A percentile compares a stretch with the other conserved stretches of the same genome.
phyloP scores from a whole-genome alignment of 2,329 filamentous ascomycete species.

The Elsinoe batatas region DNA sequence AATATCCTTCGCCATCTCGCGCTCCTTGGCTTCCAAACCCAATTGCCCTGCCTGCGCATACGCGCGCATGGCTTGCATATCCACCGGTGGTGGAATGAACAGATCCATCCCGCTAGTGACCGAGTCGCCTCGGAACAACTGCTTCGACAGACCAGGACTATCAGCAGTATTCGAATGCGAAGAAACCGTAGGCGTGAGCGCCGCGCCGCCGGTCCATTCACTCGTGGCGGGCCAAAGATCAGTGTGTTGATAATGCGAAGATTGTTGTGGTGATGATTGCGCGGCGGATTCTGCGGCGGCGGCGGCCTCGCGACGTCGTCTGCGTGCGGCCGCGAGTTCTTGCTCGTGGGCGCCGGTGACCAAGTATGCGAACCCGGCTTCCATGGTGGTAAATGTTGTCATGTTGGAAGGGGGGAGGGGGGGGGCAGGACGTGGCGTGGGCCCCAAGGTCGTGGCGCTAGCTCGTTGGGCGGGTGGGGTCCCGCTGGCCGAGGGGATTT shows the following conservation, averaged over 20 bases:
- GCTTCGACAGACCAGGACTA: not conserved
- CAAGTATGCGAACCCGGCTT: conserved; percentile 11
- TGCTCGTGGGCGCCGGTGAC: conserved; percentile 7
- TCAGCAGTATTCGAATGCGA: not conserved
- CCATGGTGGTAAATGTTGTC: conserved; percentile 8
- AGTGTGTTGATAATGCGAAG: not conserved
- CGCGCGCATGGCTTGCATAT: not conserved
- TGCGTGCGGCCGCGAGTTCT: not conserved
- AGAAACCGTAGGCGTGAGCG: not conserved
- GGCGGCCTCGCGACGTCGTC: not conserved
- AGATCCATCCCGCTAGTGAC: conserved; percentile 6
- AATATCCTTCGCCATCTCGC: conserved; percentile 1
- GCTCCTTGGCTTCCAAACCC: not conserved
- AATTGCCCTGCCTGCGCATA: not conserved
- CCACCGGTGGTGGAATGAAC: not conserved
- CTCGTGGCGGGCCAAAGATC: not conserved
- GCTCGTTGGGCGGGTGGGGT: not conserved
- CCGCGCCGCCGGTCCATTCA: conserved; percentile 2
- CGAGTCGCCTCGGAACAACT: not conserved
- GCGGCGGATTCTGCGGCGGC: not conserved
- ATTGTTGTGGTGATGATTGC: not conserved
- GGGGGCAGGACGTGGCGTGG: not conserved
- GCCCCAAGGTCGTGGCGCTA: not conserved
- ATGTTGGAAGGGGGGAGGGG: not conserved
- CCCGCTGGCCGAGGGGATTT: conserved; percentile 5